Evolutionary conservation across 306 rosid genomes (phyloP), one percentile per base, ranked within the genome.

Genomic region (Casuarina glauca): DNA sequence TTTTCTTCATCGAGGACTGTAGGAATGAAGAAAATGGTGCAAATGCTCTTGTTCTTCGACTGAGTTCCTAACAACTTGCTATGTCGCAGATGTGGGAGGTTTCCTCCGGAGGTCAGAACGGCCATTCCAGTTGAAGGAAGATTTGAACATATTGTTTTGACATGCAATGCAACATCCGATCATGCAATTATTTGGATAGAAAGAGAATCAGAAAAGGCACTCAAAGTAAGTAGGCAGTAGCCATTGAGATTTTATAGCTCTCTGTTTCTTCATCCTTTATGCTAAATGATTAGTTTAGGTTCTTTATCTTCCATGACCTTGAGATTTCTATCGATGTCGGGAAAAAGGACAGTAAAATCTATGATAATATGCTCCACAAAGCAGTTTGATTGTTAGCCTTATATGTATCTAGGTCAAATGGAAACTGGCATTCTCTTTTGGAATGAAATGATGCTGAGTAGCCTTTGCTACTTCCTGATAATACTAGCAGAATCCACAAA

Each of bases 91-190:
- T 95, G 98, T 80, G 98, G 97, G 79, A 91, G 98, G 87, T 95
- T 81, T 89, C 98, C 98, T 81, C 98, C 98, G 16, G 97, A 91
- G 79, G 89, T 95, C 73, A 90, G 97, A 82, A 92, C 98, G 17
- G 98, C 97, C 61, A 91, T 95, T 89, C 98, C 98, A 9, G 98
- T 95, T 74, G 98, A 95, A n/a, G 98, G 97, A 82, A 91, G 98
- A 88, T 95, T 95, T 84, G 98, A 95, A 88, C 98, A 92, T 84
- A 95, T 95, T 60, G 98, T 95, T 79, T 83, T 95, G 89, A 92
- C 97, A 9, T 92, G 97, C 74, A 87, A 92, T 81, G 86, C 97
- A 57, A 91, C 97, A 16, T 57, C 97, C 4, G 98, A 95, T 82
- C 98, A 95, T 69, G 98, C 72, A 77, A 89, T 95, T 78, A 48